phyloP scores from a whole-genome alignment of 257 asterid species.

The Vinca minor region DNA sequence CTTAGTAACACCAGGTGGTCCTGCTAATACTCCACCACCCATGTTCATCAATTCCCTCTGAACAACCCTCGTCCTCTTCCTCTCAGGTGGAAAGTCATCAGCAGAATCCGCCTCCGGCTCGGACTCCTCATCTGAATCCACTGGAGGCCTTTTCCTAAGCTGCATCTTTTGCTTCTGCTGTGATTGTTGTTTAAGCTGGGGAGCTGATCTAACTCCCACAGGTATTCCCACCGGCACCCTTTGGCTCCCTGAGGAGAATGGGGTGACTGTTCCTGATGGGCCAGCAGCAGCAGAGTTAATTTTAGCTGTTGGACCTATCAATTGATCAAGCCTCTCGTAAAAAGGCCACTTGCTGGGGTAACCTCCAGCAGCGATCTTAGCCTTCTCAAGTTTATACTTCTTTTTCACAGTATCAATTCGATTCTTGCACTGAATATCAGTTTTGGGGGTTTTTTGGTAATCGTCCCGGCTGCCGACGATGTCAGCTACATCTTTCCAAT shows the following conservation, averaged over 20 bases:
- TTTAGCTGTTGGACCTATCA: conserved; percentile 52
- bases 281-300: conserved; percentile 18
- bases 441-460: conserved; percentile 47
- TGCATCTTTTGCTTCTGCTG: conserved; percentile 15
- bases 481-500: conserved; percentile 88
- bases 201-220: conserved; percentile 30
- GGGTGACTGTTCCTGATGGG: not conserved
- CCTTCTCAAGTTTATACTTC: conserved; percentile 82
- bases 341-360: conserved; percentile 71
- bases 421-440: conserved; percentile 89
- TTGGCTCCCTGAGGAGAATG: not conserved
- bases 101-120: conserved; percentile 52
- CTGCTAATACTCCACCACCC: conserved; percentile 1
- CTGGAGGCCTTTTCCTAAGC: conserved; percentile 28
- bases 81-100: conserved; percentile 54
- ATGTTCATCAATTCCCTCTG: conserved; percentile 17
- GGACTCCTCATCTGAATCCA: conserved; percentile 39
- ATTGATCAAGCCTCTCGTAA: conserved; percentile 44
- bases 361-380: conserved; percentile 52
- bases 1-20: not conserved
- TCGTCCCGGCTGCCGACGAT: conserved; percentile 54
- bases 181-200: conserved; percentile 18
- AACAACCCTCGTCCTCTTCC: conserved; percentile 35
- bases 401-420: conserved; percentile 89
- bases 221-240: conserved; percentile 42